phyloP scores from a whole-genome alignment of 768 basidiomycete species.

The Lactifluus hygrophoroides region DNA sequence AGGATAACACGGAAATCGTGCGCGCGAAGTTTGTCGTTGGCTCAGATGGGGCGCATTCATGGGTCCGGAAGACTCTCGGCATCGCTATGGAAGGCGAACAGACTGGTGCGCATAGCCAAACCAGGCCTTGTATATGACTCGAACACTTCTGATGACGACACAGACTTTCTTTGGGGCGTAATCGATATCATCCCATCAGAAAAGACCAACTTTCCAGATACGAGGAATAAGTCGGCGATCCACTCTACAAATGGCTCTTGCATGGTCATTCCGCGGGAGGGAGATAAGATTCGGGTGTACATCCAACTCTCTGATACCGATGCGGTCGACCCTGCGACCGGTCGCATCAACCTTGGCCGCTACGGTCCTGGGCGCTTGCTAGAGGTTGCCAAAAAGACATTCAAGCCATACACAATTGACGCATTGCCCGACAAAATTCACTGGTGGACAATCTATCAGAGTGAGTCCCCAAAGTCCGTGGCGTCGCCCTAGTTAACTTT shows the following conservation, averaged over 20 bases:
- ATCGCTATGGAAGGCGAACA: slow-evolving; percentile 76
- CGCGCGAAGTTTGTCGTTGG: slow-evolving; percentile 71
- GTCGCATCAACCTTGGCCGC: slow-evolving; percentile 34
- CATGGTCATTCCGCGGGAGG: slow-evolving; percentile 45
- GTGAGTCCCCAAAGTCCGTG: slow-evolving; percentile 28
- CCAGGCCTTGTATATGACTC: not conserved
- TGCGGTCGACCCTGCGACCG: slow-evolving; percentile 31
- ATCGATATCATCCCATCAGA: slow-evolving; percentile 42
- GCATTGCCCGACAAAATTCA: slow-evolving; percentile 28
- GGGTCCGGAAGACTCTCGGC: slow-evolving; percentile 61
- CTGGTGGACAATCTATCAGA: slow-evolving; percentile 46
- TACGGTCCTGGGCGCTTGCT: slow-evolving; percentile 35
- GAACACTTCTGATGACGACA: not conserved
- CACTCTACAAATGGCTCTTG: slow-evolving; percentile 44
- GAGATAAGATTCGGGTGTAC: slow-evolving; percentile 41
- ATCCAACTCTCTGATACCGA: slow-evolving; percentile 39
- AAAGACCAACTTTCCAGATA: slow-evolving; percentile 46
- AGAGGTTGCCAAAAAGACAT: slow-evolving; percentile 33
- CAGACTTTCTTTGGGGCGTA: slow-evolving; percentile 78
- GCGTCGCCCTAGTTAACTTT: not conserved
- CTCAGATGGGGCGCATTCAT: slow-evolving; percentile 75
- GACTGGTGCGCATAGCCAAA: slow-evolving; percentile 26
- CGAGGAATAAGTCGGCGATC: slow-evolving; percentile 39
- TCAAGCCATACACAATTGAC: slow-evolving; percentile 33
- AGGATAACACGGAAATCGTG: slow-evolving; percentile 44